phyloP scores from a whole-genome alignment of 371 early-diverging fungal genomes.

The Apophysomyces sp. region DNA sequence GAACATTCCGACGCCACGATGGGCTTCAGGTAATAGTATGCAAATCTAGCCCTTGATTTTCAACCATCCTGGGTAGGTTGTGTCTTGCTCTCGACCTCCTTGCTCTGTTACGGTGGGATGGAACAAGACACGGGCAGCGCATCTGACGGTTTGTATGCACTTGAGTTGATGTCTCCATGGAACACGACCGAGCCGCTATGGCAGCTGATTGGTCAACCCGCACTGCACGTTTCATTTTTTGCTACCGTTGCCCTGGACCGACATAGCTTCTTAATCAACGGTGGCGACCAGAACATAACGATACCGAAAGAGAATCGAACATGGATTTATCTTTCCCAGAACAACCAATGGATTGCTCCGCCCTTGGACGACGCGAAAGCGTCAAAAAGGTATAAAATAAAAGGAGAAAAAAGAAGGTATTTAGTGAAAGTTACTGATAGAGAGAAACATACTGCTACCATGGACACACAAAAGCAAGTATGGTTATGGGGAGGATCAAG shows the following conservation, averaged over 20 bases:
- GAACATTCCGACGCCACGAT: conserved; percentile 14
- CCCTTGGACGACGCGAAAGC: conserved; percentile 5
- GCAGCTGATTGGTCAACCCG: conserved; percentile 5
- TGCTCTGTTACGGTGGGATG: conserved; percentile 32
- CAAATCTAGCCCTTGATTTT: too few relatives aligned
- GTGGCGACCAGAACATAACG: conserved; percentile 12
- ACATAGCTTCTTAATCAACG: conserved; percentile 24
- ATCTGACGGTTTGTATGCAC: conserved; percentile 16
- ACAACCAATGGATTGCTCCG: conserved; percentile 10
- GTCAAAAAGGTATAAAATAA: conserved; percentile 15
- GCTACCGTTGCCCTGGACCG: conserved; percentile 16
- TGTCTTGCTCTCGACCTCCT: conserved; percentile 11
- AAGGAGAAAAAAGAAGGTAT: neutral
- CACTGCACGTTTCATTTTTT: conserved; percentile 19
- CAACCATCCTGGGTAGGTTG: conserved; percentile 25
- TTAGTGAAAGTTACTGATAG: conserved; percentile 7
- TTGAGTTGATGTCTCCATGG: conserved; percentile 22
- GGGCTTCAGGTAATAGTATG: conserved; percentile 27
- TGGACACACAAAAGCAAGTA: conserved; percentile 29
- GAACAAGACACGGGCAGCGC: conserved; percentile 8
- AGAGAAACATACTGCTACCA: conserved; percentile 29
- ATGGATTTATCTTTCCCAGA: conserved; percentile 15
- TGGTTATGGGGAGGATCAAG: conserved; percentile 47
- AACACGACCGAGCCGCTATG: conserved; percentile 27
- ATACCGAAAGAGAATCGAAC: conserved; percentile 3